Evolutionary conservation across 371 early-diverging fungal genomes (phyloP).

Genomic region (Mucor piriformis): DNA sequence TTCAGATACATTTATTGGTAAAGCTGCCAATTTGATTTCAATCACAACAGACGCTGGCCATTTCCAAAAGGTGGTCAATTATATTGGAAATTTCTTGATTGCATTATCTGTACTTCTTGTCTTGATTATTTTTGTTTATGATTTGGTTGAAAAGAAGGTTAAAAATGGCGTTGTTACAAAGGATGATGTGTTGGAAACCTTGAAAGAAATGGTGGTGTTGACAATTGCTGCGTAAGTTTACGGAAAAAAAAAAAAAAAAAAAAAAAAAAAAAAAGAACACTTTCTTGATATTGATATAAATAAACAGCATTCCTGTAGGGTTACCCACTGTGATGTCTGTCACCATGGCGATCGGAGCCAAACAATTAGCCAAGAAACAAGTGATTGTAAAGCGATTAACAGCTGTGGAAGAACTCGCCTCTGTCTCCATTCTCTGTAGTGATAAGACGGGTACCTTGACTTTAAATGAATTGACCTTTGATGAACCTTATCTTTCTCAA

Average conservation of each 20-base stretch:
- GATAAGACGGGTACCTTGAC: constrained; percentile 98
- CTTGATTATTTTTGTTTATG: constrained; percentile 77
- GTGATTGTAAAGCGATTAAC: constrained; percentile 95
- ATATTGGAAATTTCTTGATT: constrained; percentile 93
- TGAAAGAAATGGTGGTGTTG: constrained; percentile 84
- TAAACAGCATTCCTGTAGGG: constrained; percentile 86
- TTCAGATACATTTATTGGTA: constrained; percentile 86
- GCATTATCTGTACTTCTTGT: constrained; percentile 82
- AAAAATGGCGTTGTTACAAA: constrained; percentile 33
- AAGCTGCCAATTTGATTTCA: constrained; percentile 87
- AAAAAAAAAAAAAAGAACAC: no score
- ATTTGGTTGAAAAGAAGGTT: constrained; percentile 57
- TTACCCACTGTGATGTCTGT: constrained; percentile 96
- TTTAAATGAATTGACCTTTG: constrained; percentile 88
- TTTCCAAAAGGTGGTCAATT: constrained; percentile 90
- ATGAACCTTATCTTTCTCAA: constrained; percentile 80
- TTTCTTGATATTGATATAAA: neutral
- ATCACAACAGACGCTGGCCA: constrained; percentile 85
- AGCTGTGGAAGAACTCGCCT: constrained; percentile 94
- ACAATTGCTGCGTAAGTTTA: constrained; percentile 90
- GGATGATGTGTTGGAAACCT: constrained; percentile 60
- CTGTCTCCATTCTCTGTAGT: constrained; percentile 91
- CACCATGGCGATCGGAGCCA: constrained; percentile 95
- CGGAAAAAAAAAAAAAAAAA: no score
- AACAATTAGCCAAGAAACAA: constrained; percentile 88